Evolutionary conservation across 257 asterid species (phyloP).

Genomic region (Solanum sejunctum): DNA sequence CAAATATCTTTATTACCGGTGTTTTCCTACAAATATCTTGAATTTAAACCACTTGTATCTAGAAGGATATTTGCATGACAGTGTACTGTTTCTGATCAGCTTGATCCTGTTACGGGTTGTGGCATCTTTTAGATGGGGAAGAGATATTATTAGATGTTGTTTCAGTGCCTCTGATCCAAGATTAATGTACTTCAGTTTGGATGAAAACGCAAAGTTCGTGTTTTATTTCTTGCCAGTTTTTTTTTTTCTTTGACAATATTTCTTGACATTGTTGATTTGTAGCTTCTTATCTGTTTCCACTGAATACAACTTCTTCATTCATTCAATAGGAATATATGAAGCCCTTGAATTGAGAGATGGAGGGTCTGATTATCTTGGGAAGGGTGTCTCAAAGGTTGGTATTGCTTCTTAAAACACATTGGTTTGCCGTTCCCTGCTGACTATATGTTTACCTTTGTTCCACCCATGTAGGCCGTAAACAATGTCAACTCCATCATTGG

Average conservation of each 20-base stretch:
- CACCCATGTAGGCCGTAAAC: slow-evolving; percentile 42
- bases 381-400: slow-evolving; percentile 66
- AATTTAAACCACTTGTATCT: neutral
- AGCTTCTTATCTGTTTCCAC: neutral
- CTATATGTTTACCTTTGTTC: neutral
- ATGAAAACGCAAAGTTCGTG: neutral
- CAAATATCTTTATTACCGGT: neutral
- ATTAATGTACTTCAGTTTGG: neutral
- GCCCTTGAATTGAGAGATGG: slow-evolving; percentile 97
- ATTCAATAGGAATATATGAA: slow-evolving; percentile 60
- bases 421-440: neutral
- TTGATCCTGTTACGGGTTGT: neutral
- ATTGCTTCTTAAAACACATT: neutral
- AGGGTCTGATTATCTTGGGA: slow-evolving; percentile 95
- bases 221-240: neutral
- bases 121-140: neutral
- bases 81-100: neutral
- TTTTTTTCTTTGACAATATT: too few species aligned
- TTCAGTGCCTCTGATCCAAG: neutral
- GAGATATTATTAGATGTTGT: neutral
- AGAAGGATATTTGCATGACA: neutral
- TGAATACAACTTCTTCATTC: neutral
- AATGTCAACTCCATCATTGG: slow-evolving; percentile 79
- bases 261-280: neutral
- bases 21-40: neutral